These are phyloP conservation scores for Ceratocystis destructans DNA, from an alignment of 2,329 filamentous ascomycete genomes.

Conservation along the genomic window DNA sequence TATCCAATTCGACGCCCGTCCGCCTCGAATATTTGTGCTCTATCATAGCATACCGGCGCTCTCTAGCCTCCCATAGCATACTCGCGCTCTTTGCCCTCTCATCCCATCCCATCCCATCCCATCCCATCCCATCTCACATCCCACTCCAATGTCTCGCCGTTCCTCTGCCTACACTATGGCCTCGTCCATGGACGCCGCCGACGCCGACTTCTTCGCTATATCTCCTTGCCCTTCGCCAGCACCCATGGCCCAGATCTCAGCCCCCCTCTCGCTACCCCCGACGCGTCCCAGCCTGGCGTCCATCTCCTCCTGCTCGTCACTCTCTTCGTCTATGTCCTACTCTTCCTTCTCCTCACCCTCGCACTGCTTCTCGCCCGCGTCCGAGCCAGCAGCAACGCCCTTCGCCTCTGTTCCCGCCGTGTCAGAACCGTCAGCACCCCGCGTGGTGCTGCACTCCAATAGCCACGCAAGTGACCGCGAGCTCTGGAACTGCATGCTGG, in stretches of 20 bases:
- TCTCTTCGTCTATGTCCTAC: conserved; percentile 7
- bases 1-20: not conserved
- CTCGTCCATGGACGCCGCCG: conserved; percentile 7
- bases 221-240: conserved; percentile 12
- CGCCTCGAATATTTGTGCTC: too few species aligned
- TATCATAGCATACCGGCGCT: too few species aligned
- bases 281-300: not conserved
- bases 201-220: conserved; percentile 18
- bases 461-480: conserved; percentile 20
- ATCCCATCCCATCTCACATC: not conserved
- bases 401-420: not conserved
- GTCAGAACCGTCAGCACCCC: not conserved
- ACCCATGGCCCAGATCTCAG: not conserved
- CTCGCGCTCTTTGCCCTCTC: too few species aligned
- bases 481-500: conserved; percentile 37
- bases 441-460: conserved; percentile 1
- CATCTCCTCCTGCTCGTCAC: conserved; percentile 9
- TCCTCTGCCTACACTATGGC: conserved; percentile 13
- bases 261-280: not conserved
- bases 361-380: not conserved
- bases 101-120: too few species aligned
- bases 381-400: not conserved
- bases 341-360: conserved; percentile 6
- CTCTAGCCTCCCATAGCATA: not conserved
- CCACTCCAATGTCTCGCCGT: conserved; percentile 10